Percentiles rank a stretch among this genome's conserved stretches.
Evolutionary conservation across 2,329 filamentous ascomycete species (phyloP).

Genomic region (Colletotrichum nymphaeae): DNA sequence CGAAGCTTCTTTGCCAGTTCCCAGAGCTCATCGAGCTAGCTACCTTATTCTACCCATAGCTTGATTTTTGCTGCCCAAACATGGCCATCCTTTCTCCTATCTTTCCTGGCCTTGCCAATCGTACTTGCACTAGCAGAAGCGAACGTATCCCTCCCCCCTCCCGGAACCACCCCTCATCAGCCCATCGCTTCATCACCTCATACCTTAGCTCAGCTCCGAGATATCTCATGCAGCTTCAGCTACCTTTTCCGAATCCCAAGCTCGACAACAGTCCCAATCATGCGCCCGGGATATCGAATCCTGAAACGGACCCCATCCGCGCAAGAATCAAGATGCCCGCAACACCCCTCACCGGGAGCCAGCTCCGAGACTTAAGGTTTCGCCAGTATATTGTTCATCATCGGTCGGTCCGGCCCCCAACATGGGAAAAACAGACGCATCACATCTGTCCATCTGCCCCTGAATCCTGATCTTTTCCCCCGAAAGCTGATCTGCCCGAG

Average conservation of each 20-base stretch:
- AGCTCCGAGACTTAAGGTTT: slow-evolving; percentile 21
- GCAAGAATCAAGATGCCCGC: not conserved
- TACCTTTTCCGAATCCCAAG: not conserved
- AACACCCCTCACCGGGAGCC: not conserved
- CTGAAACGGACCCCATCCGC: slow-evolving; percentile 28
- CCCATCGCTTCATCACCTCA: not conserved
- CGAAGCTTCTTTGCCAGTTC: not conserved
- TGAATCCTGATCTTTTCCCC: slow-evolving; percentile 9
- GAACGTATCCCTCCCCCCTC: not conserved
- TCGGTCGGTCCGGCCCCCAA: slow-evolving; percentile 35
- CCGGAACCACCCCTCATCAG: not conserved
- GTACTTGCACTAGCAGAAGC: not conserved
- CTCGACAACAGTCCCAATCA: not conserved
- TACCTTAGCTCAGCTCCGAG: slow-evolving; percentile 16
- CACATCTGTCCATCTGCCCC: not conserved
- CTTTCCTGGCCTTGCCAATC: not conserved
- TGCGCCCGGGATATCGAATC: not conserved
- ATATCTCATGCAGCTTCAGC: not conserved
- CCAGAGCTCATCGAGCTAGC: not conserved
- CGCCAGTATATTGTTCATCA: slow-evolving; percentile 17
- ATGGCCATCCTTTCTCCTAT: not conserved
- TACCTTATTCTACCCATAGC: not conserved
- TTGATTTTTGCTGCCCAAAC: not conserved
- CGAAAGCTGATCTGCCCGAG: slow-evolving; percentile 19
- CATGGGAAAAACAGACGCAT: not conserved